Conservation (phyloP, 345 rosid genomes). For the Lumnitzera racemosa region DNA sequence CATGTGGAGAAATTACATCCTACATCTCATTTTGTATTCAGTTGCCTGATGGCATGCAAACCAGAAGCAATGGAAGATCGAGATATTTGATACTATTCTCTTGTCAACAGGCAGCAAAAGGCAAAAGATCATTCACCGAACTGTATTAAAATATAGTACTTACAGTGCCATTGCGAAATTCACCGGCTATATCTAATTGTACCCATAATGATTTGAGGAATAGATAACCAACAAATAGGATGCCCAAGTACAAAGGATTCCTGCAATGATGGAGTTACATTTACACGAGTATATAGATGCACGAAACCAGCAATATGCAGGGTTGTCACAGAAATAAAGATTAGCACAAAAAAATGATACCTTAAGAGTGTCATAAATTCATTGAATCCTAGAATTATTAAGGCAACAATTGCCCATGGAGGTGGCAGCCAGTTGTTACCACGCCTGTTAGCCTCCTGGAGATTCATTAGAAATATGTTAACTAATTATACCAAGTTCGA, state of each 20-base stretch:
- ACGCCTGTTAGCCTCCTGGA: slow-evolving; percentile 93
- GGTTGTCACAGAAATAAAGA: not conserved
- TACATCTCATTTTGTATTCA: too few species aligned
- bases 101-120: too few species aligned
- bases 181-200: slow-evolving; percentile 80
- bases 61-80: too few species aligned
- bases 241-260: slow-evolving; percentile 73
- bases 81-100: too few species aligned
- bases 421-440: slow-evolving; percentile 98
- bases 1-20: too few species aligned
- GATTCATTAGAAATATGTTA: not conserved
- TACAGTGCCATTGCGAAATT: slow-evolving; percentile 82
- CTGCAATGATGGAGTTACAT: slow-evolving; percentile 32
- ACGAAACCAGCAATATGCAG: too few species aligned
- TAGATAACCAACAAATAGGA: slow-evolving; percentile 68
- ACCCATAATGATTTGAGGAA: slow-evolving; percentile 89
- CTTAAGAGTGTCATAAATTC: slow-evolving; percentile 98
- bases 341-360: slow-evolving; percentile 20
- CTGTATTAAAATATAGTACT: slow-evolving; percentile 20
- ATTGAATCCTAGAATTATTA: slow-evolving; percentile 83
- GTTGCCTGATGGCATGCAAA: too few species aligned
- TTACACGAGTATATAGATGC: too few species aligned
- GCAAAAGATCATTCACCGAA: too few species aligned
- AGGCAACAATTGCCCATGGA: slow-evolving; percentile 95
- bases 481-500: too few species aligned